These are phyloP conservation scores for Malus fusca DNA, from an alignment of 306 rosid species.

Conservation along the genomic window DNA sequence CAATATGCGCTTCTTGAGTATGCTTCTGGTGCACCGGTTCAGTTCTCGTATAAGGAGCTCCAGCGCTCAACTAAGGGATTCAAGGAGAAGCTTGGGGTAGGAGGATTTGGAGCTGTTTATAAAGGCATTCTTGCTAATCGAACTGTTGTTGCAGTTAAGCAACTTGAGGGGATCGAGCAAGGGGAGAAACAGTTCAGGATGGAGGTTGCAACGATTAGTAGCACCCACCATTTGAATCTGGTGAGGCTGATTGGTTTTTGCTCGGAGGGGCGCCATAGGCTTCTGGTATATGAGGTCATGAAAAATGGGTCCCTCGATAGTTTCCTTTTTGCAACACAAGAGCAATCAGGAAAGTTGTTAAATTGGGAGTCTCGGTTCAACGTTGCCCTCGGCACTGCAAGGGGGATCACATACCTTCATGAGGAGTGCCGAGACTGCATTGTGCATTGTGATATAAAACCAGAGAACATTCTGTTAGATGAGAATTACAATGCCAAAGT, in stretches of 20 bases:
- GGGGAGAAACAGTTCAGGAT: conserved; percentile 87
- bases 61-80: conserved; percentile 67
- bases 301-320: conserved; percentile 69
- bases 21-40: conserved; percentile 91
- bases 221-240: conserved; percentile 87
- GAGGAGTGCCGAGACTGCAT: conserved; percentile 90
- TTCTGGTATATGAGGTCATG: conserved; percentile 83
- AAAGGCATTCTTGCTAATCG: conserved; percentile 56
- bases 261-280: conserved; percentile 79
- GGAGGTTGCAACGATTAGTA: conserved; percentile 81
- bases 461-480: conserved; percentile 81
- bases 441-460: conserved; percentile 84
- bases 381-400: conserved; percentile 70
- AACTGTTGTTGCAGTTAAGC: conserved; percentile 80
- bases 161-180: conserved; percentile 76
- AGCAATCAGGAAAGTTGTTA: conserved; percentile 39
- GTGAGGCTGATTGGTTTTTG: conserved; percentile 87
- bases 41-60: conserved; percentile 72
- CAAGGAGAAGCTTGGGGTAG: conserved; percentile 87
- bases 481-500: conserved; percentile 63
- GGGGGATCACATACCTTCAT: conserved; percentile 82
- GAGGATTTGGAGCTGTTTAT: conserved; percentile 83
- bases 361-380: conserved; percentile 64
- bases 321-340: conserved; percentile 42
- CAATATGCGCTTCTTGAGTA: conserved; percentile 90